Base-by-base conservation (phyloP, 106 monocot species). In the Apostasia shenzhenica region DNA sequence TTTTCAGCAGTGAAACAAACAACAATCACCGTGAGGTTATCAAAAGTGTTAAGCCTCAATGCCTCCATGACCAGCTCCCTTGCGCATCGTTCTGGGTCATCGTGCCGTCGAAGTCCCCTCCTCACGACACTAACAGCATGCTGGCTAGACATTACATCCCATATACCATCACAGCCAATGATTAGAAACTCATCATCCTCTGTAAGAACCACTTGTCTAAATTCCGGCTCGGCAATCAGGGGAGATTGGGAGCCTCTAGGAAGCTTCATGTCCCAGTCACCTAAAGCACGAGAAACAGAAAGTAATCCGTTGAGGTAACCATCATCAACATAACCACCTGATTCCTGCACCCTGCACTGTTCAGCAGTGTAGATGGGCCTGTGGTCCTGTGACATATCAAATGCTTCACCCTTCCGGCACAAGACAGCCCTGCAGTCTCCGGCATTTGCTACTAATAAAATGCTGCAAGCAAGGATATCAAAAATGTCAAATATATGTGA, bases 61-160 rank as follows among this genome's bases (percentile, higher is more conserved):
- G 88, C 88, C 70, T 88, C 88, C 79, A 75, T 70, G 5, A 77
- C 84, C 1, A 88, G 75, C 46, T 88, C 88, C 67, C 76, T 83
- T 1, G 88, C 83, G 55, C 84, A 81, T 58, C 70, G 72, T 76
- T 81, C 78, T 0, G 84, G 88, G 48, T 88, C 70, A 43, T 84
- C 84, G 13, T 88, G 84, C 74, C 81, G 53, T 43, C 76, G 61
- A 0, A 89, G 71, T 0, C 79, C 82, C 45, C 77, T 63, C 8
- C 79, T 55, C 3, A 84, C 88, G 14, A 84, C 64, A 50, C 67
- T 73, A 5, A 89, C 84, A 0, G 88, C 88, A 1, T 84, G 73
- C 56, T 83, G 75, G 60, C 84, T 88, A 0, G 81, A 71, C 88
- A 88, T 88, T 44, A 88, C 88, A 45, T 88, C 88, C 88, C 88